These are phyloP conservation scores for Papiliotrema nemorosa DNA, from an alignment of 1,284 basidiomycete genomes.

Conservation along the genomic window DNA sequence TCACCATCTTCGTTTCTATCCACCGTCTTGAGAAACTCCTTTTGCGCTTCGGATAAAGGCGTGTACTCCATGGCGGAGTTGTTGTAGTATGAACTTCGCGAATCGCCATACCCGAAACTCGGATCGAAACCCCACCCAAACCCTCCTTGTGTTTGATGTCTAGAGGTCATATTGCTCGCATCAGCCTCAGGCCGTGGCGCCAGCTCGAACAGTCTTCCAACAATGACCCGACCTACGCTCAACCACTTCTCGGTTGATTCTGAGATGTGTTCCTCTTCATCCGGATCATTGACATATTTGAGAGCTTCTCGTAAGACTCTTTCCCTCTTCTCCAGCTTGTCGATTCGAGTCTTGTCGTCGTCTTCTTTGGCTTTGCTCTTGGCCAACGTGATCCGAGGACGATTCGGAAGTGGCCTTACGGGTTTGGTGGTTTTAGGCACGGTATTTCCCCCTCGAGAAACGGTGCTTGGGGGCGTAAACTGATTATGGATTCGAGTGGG, in stretches of 20 bases:
- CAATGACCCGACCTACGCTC: slow-evolving; percentile 38
- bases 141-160: not conserved
- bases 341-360: not conserved
- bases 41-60: slow-evolving; percentile 11
- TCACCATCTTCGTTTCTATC: slow-evolving; percentile 25
- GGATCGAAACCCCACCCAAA: not conserved
- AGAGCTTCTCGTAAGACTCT: slow-evolving; percentile 11
- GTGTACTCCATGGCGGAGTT: not conserved
- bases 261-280: slow-evolving; percentile 30
- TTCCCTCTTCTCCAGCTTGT: slow-evolving; percentile 20
- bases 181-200: slow-evolving; percentile 18
- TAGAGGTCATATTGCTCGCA: not conserved
- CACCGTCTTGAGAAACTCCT: slow-evolving; percentile 14
- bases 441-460: too few species aligned
- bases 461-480: slow-evolving; percentile 4
- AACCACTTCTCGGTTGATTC: slow-evolving; percentile 34
- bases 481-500: slow-evolving; percentile 8
- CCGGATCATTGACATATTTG: slow-evolving; percentile 13
- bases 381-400: too few species aligned
- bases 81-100: not conserved
- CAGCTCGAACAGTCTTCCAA: slow-evolving; percentile 34
- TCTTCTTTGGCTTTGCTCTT: not conserved
- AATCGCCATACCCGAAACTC: not conserved
- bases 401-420: not conserved
- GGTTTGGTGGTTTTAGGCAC: not conserved